These are phyloP conservation scores for Chalaropsis ovoidea DNA, from an alignment of 2,329 filamentous ascomycete genomes.

Conservation along the genomic window DNA sequence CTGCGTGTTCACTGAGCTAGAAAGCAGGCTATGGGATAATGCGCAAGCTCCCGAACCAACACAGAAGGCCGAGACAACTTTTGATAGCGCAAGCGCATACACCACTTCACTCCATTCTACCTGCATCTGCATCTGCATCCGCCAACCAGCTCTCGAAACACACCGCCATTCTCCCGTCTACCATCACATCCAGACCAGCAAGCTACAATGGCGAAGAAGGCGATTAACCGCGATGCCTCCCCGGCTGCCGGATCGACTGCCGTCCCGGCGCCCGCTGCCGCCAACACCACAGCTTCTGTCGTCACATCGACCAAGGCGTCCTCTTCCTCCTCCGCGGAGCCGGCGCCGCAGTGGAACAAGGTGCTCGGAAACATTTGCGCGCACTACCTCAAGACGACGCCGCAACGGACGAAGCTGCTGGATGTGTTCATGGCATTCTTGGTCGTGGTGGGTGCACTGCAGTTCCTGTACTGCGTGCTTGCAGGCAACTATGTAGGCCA, in stretches of 20 bases:
- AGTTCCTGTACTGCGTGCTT: conserved; percentile 86
- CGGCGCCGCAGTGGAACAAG: conserved; percentile 39
- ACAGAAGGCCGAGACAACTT: not conserved
- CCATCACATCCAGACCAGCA: conserved; percentile 26
- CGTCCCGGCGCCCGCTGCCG: conserved; percentile 23
- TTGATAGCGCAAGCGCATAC: conserved; percentile 13
- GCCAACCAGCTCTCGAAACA: not conserved
- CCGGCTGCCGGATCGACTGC: conserved; percentile 27
- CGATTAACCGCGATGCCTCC: conserved; percentile 26
- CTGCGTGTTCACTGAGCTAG: conserved; percentile 25
- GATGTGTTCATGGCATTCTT: conserved; percentile 87
- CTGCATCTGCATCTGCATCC: not conserved
- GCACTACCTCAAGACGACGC: conserved; percentile 69
- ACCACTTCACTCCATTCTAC: not conserved
- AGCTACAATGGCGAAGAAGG: conserved; percentile 25
- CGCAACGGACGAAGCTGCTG: conserved; percentile 83
- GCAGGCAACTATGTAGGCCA: conserved; percentile 83
- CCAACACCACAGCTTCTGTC: conserved; percentile 24
- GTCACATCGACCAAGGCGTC: conserved; percentile 26
- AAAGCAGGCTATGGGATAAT: not conserved
- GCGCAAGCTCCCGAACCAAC: conserved; percentile 5
- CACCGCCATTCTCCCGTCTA: conserved; percentile 24
- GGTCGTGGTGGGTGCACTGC: conserved; percentile 71
- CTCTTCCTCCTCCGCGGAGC: conserved; percentile 26
- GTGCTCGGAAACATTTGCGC: conserved; percentile 62